Evolutionary conservation across 164 flowering plant genomes (phyloP).

Genomic region (Aristolochia fimbriata): DNA sequence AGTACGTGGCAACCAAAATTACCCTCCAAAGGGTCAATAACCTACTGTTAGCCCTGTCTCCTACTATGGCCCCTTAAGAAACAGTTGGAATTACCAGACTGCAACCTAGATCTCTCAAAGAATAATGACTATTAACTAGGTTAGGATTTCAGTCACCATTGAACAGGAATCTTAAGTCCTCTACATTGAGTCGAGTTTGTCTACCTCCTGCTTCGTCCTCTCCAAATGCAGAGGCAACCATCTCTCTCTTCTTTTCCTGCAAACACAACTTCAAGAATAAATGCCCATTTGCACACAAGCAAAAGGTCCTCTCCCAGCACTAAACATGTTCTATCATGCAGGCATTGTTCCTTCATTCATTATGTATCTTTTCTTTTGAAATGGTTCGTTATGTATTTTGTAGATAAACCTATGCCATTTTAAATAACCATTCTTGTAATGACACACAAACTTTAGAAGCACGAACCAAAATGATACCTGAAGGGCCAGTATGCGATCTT

Average conservation of each 20-base stretch:
- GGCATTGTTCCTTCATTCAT: background rate
- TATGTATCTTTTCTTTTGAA: too few relatives aligned
- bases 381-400: too few relatives aligned
- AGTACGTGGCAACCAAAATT: too few relatives aligned
- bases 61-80: too few relatives aligned
- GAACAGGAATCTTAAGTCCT: conserved; percentile 75
- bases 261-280: background rate
- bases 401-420: too few relatives aligned
- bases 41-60: too few relatives aligned
- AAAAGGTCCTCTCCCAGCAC: background rate
- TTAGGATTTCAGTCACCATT: background rate
- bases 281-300: background rate
- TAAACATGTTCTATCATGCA: background rate
- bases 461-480: conserved; percentile 36
- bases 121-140: too few relatives aligned
- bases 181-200: conserved; percentile 65
- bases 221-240: conserved; percentile 98
- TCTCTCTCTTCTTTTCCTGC: conserved; percentile 91
- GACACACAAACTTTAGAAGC: too few relatives aligned
- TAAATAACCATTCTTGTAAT: too few relatives aligned
- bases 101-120: too few relatives aligned
- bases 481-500: conserved; percentile 83
- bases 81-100: too few relatives aligned
- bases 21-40: too few relatives aligned
- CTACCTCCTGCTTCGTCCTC: conserved; percentile 66